Conservation (phyloP, 306 rosid species). For the Vigna radiata region DNA sequence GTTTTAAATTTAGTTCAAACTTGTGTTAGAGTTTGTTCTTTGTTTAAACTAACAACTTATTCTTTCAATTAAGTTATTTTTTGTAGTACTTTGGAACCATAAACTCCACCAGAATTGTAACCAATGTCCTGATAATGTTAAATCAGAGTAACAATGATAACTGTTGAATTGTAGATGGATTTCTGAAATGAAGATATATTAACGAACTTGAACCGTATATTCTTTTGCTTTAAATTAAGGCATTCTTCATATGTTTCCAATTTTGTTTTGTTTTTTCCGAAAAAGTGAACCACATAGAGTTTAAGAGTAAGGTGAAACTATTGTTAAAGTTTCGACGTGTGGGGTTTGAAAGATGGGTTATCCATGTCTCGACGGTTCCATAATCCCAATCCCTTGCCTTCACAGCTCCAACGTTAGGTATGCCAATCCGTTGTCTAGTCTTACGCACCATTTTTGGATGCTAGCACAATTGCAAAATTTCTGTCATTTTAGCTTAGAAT, state of each 20-base stretch:
- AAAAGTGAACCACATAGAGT: slow-evolving; percentile 17
- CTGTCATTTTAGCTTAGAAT: slow-evolving; percentile 56
- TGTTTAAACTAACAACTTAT: background rate
- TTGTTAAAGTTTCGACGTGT: slow-evolving; percentile 34
- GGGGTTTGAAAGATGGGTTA: slow-evolving; percentile 59
- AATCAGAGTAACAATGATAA: background rate
- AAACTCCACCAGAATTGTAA: background rate
- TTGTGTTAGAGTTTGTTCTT: background rate
- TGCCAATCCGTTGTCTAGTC: slow-evolving; percentile 33
- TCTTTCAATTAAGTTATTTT: background rate
- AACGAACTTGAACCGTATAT: slow-evolving; percentile 24
- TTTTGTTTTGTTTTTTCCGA: background rate
- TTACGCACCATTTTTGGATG: slow-evolving; percentile 33
- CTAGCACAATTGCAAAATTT: slow-evolving; percentile 34
- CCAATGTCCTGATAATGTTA: background rate
- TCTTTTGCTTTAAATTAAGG: slow-evolving; percentile 41
- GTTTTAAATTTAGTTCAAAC: background rate
- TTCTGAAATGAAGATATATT: slow-evolving; percentile 26
- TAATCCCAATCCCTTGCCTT: too few species aligned
- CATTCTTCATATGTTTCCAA: slow-evolving; percentile 22
- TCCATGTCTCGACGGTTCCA: slow-evolving; percentile 59
- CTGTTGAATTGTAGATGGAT: background rate
- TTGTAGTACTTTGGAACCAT: background rate
- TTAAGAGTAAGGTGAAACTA: slow-evolving; percentile 33
- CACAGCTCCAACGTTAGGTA: slow-evolving; percentile 42